A percentile compares a stretch with the other conserved stretches of the same genome.
phyloP scores from a whole-genome alignment of 805 yeast species.

The Starmerella scarabaei region DNA sequence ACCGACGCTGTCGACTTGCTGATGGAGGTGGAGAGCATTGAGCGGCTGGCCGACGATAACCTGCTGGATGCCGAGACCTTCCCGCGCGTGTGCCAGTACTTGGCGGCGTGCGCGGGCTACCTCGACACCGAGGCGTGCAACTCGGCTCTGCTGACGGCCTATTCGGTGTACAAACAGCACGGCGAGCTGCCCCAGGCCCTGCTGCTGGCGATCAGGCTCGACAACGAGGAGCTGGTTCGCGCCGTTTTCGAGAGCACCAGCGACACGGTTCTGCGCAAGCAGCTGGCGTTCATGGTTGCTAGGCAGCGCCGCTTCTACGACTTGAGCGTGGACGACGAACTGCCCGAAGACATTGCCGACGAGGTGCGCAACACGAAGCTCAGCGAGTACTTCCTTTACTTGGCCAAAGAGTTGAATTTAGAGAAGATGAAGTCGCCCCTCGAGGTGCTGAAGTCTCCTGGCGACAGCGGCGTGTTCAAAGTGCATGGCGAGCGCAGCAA shows the following conservation, averaged over 20 bases:
- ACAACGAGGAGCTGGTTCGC: conserved; percentile 61
- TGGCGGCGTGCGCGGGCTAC: conserved; percentile 93
- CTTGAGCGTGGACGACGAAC: conserved; percentile 25
- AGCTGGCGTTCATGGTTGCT: conserved; percentile 78
- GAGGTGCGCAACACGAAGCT: conserved; percentile 68
- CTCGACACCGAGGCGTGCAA: conserved; percentile 90
- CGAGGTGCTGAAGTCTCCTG: conserved; percentile 82
- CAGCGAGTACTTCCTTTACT: conserved; percentile 64
- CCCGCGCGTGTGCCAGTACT: conserved; percentile 81
- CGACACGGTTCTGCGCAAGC: conserved; percentile 68
- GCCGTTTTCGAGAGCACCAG: conserved; percentile 51
- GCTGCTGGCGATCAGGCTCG: conserved; percentile 69
- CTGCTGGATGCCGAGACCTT: conserved; percentile 76
- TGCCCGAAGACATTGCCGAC: conserved; percentile 52
- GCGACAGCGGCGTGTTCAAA: conserved; percentile 36
- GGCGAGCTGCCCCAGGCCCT: conserved; percentile 80
- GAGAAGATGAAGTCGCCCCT: conserved; percentile 87
- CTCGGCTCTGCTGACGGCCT: conserved; percentile 78
- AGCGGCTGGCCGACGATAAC: conserved; percentile 47
- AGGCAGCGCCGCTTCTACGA: conserved; percentile 73
- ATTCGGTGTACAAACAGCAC: conserved; percentile 64
- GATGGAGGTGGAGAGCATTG: conserved; percentile 78
- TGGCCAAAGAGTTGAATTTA: conserved; percentile 76
- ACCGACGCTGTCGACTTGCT: conserved; percentile 95
- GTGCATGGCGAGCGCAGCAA: conserved; percentile 60